These are phyloP conservation scores for Lactarius evosmus DNA, from an alignment of 768 basidiomycete species.

Conservation along the genomic window DNA sequence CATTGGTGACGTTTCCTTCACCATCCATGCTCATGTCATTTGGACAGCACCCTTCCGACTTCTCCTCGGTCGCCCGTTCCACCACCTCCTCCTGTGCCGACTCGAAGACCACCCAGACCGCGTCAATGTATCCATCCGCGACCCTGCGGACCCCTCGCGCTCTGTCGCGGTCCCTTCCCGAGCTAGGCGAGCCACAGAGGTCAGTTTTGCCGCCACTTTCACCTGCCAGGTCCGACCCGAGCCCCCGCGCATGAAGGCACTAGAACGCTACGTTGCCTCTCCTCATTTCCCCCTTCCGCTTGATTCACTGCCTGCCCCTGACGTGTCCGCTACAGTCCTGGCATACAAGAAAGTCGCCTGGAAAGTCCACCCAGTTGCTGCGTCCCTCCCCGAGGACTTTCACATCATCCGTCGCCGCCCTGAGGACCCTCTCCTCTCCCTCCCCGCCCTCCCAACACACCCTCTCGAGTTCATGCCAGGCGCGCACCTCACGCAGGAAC, in stretches of 20 bases:
- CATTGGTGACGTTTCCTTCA: background rate
- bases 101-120: background rate
- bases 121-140: background rate
- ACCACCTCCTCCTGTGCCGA: background rate
- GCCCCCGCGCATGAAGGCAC: background rate
- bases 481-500: background rate
- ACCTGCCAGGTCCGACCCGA: too few species aligned
- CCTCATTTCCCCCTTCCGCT: background rate
- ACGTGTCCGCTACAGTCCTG: background rate
- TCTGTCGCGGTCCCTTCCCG: background rate
- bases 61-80: background rate
- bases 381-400: background rate
- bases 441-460: background rate
- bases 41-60: background rate
- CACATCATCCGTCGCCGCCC: background rate
- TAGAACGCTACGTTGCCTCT: background rate
- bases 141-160: background rate
- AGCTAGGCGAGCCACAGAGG: too few species aligned
- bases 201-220: too few species aligned
- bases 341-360: background rate
- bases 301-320: background rate
- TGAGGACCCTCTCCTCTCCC: background rate
- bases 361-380: background rate
- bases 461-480: background rate
- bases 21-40: too few species aligned